A percentile compares a stretch with the other conserved stretches of the same genome.
phyloP scores from a whole-genome alignment of 2,329 filamentous ascomycete species.

The Xylaria sp. region DNA sequence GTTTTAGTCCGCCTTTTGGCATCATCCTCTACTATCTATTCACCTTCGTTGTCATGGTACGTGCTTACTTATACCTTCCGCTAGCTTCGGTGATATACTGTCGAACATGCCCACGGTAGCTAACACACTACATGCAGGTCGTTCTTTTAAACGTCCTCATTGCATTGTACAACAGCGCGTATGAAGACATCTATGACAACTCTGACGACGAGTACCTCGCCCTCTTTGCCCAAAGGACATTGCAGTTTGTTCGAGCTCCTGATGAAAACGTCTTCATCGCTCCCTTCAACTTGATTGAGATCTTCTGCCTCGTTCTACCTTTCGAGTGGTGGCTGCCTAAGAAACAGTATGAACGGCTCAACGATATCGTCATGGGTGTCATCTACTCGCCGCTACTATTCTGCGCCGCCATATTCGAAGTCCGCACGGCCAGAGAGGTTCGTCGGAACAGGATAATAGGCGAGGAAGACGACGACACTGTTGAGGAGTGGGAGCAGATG shows the following conservation, averaged over 20 bases:
- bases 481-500: constrained; percentile 95
- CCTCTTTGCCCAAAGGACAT: constrained; percentile 91
- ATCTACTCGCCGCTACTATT: constrained; percentile 88
- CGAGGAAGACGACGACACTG: constrained; percentile 87
- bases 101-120: neutral
- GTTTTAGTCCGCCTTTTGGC: constrained; percentile 92
- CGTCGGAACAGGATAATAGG: constrained; percentile 79
- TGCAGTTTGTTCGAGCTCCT: constrained; percentile 95
- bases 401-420: constrained; percentile 79
- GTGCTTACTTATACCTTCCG: constrained; percentile 31
- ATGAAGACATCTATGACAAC: constrained; percentile 93
- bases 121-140: constrained; percentile 50
- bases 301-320: constrained; percentile 79
- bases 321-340: constrained; percentile 97
- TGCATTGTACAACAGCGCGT: constrained; percentile 95
- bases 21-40: constrained; percentile 97
- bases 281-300: constrained; percentile 93
- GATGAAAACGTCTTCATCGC: constrained; percentile 99
- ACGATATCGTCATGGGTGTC: constrained; percentile 87
- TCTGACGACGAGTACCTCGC: constrained; percentile 96
- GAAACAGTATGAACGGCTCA: constrained; percentile 78
- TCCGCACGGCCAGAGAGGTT: constrained; percentile 72
- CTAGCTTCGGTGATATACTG: neutral
- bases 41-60: constrained; percentile 95
- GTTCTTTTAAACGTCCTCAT: constrained; percentile 95